phyloP scores from a whole-genome alignment of 106 monocot species.

The Cymbidium sinense region DNA sequence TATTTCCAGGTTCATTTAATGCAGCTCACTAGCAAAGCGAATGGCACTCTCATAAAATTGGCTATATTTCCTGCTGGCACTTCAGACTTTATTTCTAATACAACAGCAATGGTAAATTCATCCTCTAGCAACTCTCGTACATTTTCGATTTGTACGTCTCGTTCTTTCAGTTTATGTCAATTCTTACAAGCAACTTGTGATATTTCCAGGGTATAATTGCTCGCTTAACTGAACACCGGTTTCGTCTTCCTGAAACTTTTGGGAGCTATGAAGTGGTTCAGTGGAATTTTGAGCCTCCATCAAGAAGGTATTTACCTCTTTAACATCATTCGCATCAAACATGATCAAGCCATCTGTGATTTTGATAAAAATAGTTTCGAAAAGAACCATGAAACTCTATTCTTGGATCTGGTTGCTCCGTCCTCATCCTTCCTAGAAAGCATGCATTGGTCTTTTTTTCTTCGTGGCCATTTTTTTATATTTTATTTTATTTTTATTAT shows the following conservation, averaged over 20 bases:
- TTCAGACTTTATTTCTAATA: conserved; percentile 51
- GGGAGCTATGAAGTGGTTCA: conserved; percentile 74
- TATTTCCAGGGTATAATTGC: conserved; percentile 78
- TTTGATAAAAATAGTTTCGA: background rate
- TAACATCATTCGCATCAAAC: background rate
- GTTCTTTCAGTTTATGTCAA: background rate
- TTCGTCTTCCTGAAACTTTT: conserved; percentile 76
- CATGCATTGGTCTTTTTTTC: too few species aligned
- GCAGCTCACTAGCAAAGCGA: conserved; percentile 43
- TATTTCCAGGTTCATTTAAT: conserved; percentile 50
- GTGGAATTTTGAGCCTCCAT: conserved; percentile 83
- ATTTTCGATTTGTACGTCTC: background rate
- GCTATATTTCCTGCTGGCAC: conserved; percentile 60
- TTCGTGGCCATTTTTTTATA: too few species aligned
- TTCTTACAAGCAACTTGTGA: background rate
- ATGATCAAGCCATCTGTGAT: background rate
- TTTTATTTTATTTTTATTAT: too few species aligned
- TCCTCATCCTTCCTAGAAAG: too few species aligned
- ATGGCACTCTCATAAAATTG: conserved; percentile 62
- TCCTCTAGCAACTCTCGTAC: background rate
- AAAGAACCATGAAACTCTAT: too few species aligned
- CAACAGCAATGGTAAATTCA: conserved; percentile 58
- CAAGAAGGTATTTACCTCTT: conserved; percentile 43
- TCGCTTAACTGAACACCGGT: conserved; percentile 66
- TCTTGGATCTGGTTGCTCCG: too few species aligned